These are phyloP conservation scores for Boletellus deceptivus DNA, from an alignment of 1,284 basidiomycete genomes.

Conservation along the genomic window DNA sequence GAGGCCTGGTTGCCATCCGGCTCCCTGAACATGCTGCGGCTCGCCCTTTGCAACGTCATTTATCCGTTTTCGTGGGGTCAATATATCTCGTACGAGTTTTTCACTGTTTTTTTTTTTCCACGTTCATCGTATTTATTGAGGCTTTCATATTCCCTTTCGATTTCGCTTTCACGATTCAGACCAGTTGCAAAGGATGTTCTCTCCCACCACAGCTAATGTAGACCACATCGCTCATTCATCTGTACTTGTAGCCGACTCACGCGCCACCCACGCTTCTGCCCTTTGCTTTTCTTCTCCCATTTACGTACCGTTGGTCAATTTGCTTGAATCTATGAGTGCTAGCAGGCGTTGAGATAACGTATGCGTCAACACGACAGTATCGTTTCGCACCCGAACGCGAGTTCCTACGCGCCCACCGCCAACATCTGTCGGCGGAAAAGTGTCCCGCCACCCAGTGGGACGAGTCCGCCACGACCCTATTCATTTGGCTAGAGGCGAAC, in stretches of 20 bases:
- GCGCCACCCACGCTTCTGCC: slow-evolving; percentile 1
- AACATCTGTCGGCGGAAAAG: no score
- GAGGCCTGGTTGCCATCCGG: no score
- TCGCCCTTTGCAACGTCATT: neutral
- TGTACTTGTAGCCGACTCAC: slow-evolving; percentile 22
- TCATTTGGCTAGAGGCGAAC: no score
- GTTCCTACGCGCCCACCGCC: no score
- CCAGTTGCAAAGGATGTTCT: neutral
- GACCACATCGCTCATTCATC: slow-evolving; percentile 19
- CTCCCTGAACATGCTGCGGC: neutral
- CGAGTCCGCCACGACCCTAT: no score
- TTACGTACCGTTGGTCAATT: slow-evolving; percentile 1
- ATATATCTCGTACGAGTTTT: slow-evolving; percentile 2
- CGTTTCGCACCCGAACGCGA: neutral
- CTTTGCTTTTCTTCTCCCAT: neutral
- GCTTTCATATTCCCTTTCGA: slow-evolving; percentile 10
- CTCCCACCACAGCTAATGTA: slow-evolving; percentile 1
- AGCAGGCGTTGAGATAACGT: slow-evolving; percentile 14
- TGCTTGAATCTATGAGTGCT: slow-evolving; percentile 23
- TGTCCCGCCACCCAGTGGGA: no score
- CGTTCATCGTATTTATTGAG: slow-evolving; percentile 20
- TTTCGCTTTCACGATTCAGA: slow-evolving; percentile 1
- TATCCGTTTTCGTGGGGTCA: slow-evolving; percentile 19
- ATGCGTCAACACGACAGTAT: slow-evolving; percentile 1
- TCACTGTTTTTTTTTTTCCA: slow-evolving; percentile 4